Evolutionary conservation across 148 eudicot genomes (phyloP).

Genomic region (Chenopodium album): DNA sequence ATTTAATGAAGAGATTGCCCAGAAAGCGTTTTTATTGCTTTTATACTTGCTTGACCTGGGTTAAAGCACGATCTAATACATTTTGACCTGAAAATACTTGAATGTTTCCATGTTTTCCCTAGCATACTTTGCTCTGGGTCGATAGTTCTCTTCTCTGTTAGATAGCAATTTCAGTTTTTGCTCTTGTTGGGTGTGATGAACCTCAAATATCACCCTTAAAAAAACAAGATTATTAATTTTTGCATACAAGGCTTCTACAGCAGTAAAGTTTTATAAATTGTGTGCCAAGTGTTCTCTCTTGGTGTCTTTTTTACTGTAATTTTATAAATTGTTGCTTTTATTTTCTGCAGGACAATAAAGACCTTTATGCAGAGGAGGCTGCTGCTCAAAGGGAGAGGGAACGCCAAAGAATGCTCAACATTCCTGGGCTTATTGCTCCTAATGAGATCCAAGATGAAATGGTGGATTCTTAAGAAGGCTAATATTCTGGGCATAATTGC

Average conservation of each 20-base stretch:
- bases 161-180: background rate
- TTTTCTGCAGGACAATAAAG: conserved; percentile 87
- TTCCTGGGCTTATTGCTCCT: conserved; percentile 95
- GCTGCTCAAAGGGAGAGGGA: conserved; percentile 92
- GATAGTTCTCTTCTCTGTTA: background rate
- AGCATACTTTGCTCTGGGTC: background rate
- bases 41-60: background rate
- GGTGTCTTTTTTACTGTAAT: background rate
- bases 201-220: background rate
- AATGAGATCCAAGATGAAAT: conserved; percentile 95
- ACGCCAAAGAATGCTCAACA: conserved; percentile 74
- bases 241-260: too few species aligned
- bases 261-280: too few species aligned
- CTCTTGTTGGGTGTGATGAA: background rate
- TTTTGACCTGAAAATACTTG: background rate
- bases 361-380: conserved; percentile 96
- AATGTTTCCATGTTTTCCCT: background rate
- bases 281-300: background rate
- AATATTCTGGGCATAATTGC: background rate
- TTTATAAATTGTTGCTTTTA: background rate
- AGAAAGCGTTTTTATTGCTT: background rate
- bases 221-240: too few species aligned
- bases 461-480: conserved; percentile 60
- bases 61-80: background rate
- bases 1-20: too few species aligned